Evolutionary conservation across 176 grass and related monocot genomes (phyloP), one percentile per base, ranked within the genome.

Genomic region (Pontederia paniculata): DNA sequence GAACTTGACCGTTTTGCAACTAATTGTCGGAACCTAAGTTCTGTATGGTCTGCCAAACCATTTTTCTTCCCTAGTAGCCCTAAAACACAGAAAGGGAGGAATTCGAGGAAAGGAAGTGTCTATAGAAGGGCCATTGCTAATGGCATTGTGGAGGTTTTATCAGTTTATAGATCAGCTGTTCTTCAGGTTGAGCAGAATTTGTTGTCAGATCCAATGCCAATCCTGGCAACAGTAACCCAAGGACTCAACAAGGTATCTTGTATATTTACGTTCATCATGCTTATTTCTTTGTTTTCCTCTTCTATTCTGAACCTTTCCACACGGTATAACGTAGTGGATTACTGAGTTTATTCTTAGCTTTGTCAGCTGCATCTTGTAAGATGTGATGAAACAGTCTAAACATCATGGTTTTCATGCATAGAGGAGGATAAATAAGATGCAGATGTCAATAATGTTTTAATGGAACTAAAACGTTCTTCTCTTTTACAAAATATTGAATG

Each of bases 161-260:
- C 93, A 18, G 80, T 97, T 31, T 97, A 88, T 63, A 88, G 93
- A 60, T 70, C 93, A 66, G 82, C 86, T 81, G 83, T 97, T 66
- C 70, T 97, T 28, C 86, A 97, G 61, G 80, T 97, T 42, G 93
- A 97, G 73, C 86, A 97, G 77, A 97, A 97, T 65, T 73, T 84
- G 12, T 63, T 97, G 48, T 87, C 86, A 48, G 93, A 97, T 81
- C 86, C 86, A 50, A 70, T 90, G 77, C 86, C 86, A 22, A 91
- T 97, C 59, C 68, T 91, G 18, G 82, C 93, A 42, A 88, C 77
- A 0, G 74, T 88, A 48, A 91, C 86, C 53, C 86, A 84, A 37
- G 86, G 93, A 58, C 69, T 91, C 48, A 89, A 84, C 65, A 97
- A 97, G 83, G 86, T 88, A 60, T 64, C 70, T 57, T 67, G 0